These are phyloP conservation scores for Puccinia triticina DNA, from an alignment of 1,284 basidiomycete genomes.

Conservation along the genomic window DNA sequence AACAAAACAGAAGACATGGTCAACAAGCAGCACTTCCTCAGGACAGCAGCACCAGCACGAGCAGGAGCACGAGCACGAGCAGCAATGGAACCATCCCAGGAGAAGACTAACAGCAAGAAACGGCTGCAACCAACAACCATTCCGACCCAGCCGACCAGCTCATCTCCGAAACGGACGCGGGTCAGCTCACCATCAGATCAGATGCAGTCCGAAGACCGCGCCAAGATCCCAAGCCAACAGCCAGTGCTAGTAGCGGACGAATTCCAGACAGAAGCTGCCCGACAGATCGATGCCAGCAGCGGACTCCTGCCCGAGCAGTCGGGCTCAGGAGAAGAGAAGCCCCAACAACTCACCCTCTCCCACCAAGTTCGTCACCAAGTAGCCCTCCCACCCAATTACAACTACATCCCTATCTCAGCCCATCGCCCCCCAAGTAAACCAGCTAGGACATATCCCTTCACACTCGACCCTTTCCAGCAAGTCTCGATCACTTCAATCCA, in stretches of 20 bases:
- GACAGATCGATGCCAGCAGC: constrained; percentile 36
- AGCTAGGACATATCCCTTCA: constrained; percentile 90
- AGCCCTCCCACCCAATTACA: constrained; percentile 87
- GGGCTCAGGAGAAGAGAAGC: constrained; percentile 12
- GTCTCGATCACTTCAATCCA: constrained; percentile 94
- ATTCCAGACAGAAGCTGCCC: constrained; percentile 56
- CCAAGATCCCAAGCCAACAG: constrained; percentile 1
- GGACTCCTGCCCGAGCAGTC: constrained; percentile 27
- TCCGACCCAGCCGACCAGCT: not conserved
- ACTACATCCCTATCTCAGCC: constrained; percentile 85
- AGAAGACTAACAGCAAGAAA: not conserved
- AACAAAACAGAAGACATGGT: too few species aligned
- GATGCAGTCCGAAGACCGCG: not conserved
- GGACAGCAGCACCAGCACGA: too few species aligned
- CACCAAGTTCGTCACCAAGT: constrained; percentile 81
- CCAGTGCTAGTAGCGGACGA: constrained; percentile 55
- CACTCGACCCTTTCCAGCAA: constrained; percentile 94
- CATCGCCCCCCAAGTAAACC: constrained; percentile 91
- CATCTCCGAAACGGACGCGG: not conserved
- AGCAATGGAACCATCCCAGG: too few species aligned
- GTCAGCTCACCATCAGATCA: constrained; percentile 4
- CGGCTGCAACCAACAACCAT: not conserved
- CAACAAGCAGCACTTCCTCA: too few species aligned
- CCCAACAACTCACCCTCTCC: constrained; percentile 31
- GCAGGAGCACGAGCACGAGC: too few species aligned